A percentile compares a stretch with the other conserved stretches of the same genome.
Conservation (phyloP, 768 basidiomycete species). For the Boletus tylopilopsis region DNA sequence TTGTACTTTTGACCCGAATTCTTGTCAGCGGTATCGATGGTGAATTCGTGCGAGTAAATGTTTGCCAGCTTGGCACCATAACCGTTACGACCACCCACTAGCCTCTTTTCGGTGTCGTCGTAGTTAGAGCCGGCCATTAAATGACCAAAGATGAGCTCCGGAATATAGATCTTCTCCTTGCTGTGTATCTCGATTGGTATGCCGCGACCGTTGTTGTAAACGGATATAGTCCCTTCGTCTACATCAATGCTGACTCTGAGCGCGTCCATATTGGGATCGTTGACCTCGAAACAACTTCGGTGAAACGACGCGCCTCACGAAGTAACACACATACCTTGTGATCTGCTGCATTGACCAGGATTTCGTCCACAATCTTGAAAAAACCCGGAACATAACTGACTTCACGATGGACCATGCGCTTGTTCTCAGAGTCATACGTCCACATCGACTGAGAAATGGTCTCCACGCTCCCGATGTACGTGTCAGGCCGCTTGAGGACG, state of each 20-base stretch:
- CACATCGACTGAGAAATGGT: slow-evolving; percentile 85
- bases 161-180: slow-evolving; percentile 91
- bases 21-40: slow-evolving; percentile 92
- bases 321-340: slow-evolving; percentile 73
- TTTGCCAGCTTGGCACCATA: slow-evolving; percentile 98
- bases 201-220: slow-evolving; percentile 93
- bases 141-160: slow-evolving; percentile 96
- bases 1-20: slow-evolving; percentile 85
- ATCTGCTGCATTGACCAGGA: slow-evolving; percentile 97
- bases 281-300: slow-evolving; percentile 55
- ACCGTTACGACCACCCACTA: slow-evolving; percentile 97
- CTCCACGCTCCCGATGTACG: slow-evolving; percentile 96
- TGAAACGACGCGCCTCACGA: not conserved
- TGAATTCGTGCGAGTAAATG: slow-evolving; percentile 96
- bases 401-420: slow-evolving; percentile 79
- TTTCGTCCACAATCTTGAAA: slow-evolving; percentile 99
- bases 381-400: slow-evolving; percentile 95
- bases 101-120: slow-evolving; percentile 97
- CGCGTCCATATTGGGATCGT: slow-evolving; percentile 86
- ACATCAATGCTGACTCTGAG: slow-evolving; percentile 85
- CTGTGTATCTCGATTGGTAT: slow-evolving; percentile 97
- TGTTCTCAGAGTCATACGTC: slow-evolving; percentile 84
- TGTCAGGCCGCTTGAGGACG: slow-evolving; percentile 86
- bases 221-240: slow-evolving; percentile 82
- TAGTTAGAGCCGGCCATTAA: slow-evolving; percentile 94